Conservation (phyloP, 1,284 basidiomycete genomes). For the Tetrapyrgos nigripes region DNA sequence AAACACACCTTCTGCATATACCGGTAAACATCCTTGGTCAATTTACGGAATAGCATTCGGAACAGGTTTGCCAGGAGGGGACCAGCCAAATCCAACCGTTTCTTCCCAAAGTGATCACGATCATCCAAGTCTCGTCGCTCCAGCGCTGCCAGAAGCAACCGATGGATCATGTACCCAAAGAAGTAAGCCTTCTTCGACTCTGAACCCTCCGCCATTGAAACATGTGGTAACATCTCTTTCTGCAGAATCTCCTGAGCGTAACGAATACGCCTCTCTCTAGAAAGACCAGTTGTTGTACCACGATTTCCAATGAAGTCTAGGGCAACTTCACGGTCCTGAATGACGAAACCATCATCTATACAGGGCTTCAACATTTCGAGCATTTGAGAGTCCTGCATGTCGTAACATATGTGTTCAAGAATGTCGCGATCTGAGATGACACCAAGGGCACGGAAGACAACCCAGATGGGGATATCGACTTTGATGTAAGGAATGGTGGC, state of each 20-base stretch:
- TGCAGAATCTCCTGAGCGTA: constrained; percentile 98
- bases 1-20: constrained; percentile 89
- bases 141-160: constrained; percentile 90
- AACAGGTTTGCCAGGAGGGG: constrained; percentile 95
- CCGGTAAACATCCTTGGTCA: constrained; percentile 97
- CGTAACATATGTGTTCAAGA: constrained; percentile 98
- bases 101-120: constrained; percentile 99
- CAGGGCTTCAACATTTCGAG: constrained; percentile 99
- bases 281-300: constrained; percentile 94
- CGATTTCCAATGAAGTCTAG: constrained; percentile 99
- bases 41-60: constrained; percentile 96
- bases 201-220: constrained; percentile 95
- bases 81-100: constrained; percentile 95
- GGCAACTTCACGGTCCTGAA: constrained; percentile 96
- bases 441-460: constrained; percentile 97
- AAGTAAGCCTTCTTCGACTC: constrained; percentile 99
- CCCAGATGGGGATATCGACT: constrained; percentile 98
- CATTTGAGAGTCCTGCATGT: constrained; percentile 95
- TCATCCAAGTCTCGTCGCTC: constrained; percentile 97
- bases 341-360: constrained; percentile 98
- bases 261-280: constrained; percentile 90
- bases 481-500: constrained; percentile 98
- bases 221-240: constrained; percentile 98
- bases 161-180: constrained; percentile 99
- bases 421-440: constrained; percentile 99